Percentiles rank a stretch among this genome's conserved stretches.
Evolutionary conservation across 495 filamentous ascomycete species (phyloP).

Genomic region (Trichoderma reesei): DNA sequence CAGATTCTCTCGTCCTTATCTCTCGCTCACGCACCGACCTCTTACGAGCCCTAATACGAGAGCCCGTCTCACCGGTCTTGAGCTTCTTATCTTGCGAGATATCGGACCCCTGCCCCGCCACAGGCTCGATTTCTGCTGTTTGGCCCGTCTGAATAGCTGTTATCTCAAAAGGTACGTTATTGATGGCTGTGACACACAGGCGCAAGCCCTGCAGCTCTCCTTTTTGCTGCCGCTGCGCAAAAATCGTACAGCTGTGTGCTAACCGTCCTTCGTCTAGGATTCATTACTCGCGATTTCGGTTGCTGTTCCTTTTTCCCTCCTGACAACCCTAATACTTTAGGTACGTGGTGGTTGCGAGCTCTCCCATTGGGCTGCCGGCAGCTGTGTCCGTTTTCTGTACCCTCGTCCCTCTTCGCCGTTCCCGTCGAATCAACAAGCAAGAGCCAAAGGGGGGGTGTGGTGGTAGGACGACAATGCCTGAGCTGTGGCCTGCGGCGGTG

Average conservation of each 20-base stretch:
- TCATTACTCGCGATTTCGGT: background rate
- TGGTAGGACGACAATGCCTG: background rate
- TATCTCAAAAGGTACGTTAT: background rate
- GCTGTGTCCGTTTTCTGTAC: background rate
- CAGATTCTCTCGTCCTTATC: background rate
- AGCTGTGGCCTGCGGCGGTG: background rate
- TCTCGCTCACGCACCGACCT: conserved; percentile 1
- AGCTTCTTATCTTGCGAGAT: background rate
- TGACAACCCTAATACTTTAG: background rate
- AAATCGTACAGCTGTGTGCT: background rate
- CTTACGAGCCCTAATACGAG: conserved; percentile 4
- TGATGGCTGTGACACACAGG: background rate
- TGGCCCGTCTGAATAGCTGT: background rate
- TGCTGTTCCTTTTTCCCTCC: background rate
- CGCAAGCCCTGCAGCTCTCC: no score
- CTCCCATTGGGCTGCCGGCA: background rate
- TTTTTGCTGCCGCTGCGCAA: background rate
- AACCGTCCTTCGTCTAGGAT: background rate
- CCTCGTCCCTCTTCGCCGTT: conserved; percentile 2
- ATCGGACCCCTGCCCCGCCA: background rate
- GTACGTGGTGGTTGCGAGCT: conserved; percentile 1
- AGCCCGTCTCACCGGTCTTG: conserved; percentile 6
- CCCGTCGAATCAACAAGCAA: conserved; percentile 3
- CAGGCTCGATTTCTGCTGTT: background rate
- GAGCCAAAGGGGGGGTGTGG: background rate